A percentile compares a stretch with the other conserved stretches of the same genome.
These are phyloP conservation scores for Venturia effusa DNA, from an alignment of 2,329 filamentous ascomycete genomes.

Conservation along the genomic window DNA sequence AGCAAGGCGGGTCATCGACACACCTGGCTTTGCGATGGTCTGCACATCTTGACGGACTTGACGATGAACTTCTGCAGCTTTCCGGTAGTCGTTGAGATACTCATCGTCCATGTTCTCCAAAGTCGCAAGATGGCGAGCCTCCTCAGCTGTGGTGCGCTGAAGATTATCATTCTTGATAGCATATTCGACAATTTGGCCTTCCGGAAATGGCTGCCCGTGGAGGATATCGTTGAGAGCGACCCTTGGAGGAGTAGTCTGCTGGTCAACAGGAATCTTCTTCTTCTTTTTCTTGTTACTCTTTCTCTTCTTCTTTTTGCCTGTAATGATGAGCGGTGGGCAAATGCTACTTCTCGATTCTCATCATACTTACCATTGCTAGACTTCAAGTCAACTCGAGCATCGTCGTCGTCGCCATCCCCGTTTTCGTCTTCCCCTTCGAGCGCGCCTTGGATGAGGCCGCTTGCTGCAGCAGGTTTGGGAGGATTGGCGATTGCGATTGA, in stretches of 20 bases:
- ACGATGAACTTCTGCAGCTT: slow-evolving; percentile 80
- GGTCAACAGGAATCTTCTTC: slow-evolving; percentile 21
- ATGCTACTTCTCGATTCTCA: not conserved
- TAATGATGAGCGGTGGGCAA: slow-evolving; percentile 13
- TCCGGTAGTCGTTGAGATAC: slow-evolving; percentile 69
- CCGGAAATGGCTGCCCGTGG: slow-evolving; percentile 59
- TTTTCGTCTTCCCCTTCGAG: slow-evolving; percentile 23
- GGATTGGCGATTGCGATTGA: slow-evolving; percentile 22
- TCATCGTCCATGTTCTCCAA: slow-evolving; percentile 51
- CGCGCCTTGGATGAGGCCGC: slow-evolving; percentile 22
- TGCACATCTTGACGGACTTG: slow-evolving; percentile 78
- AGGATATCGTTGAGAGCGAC: slow-evolving; percentile 65
- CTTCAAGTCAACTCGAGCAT: slow-evolving; percentile 12
- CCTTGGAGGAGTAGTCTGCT: slow-evolving; percentile 63
- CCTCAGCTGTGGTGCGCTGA: slow-evolving; percentile 70
- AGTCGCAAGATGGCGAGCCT: slow-evolving; percentile 72
- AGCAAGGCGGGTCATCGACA: slow-evolving; percentile 69
- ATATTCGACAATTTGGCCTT: slow-evolving; percentile 71
- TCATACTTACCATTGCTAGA: not conserved
- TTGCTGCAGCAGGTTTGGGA: slow-evolving; percentile 24
- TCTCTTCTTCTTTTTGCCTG: slow-evolving; percentile 77
- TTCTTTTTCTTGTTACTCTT: slow-evolving; percentile 62
- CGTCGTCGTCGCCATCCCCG: slow-evolving; percentile 20
- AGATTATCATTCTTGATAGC: slow-evolving; percentile 53
- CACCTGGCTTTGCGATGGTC: slow-evolving; percentile 69